Evolutionary conservation across 352 stramenopile genomes (phyloP).

Genomic region (Pythium plurisporium): DNA sequence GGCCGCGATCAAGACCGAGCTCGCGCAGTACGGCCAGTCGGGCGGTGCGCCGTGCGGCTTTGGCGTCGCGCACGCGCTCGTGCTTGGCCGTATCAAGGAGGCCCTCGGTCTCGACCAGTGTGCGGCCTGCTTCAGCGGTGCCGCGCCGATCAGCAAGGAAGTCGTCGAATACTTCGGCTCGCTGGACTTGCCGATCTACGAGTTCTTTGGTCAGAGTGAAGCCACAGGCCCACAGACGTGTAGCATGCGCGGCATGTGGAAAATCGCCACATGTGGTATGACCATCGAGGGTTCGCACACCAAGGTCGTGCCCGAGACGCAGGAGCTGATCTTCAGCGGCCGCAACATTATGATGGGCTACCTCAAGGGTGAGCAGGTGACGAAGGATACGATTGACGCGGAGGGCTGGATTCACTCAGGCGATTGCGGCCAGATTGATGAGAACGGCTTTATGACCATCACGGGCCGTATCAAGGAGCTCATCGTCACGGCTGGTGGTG

Average conservation of each 20-base stretch:
- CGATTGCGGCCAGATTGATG: slow-evolving; percentile 89
- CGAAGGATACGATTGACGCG: slow-evolving; percentile 87
- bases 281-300: slow-evolving; percentile 71
- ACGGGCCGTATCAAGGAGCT: slow-evolving; percentile 96
- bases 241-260: slow-evolving; percentile 81
- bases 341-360: slow-evolving; percentile 90
- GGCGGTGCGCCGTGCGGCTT: slow-evolving; percentile 87
- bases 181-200: slow-evolving; percentile 92
- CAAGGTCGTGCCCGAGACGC: slow-evolving; percentile 47
- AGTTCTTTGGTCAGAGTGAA: slow-evolving; percentile 94
- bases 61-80: slow-evolving; percentile 80
- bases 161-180: slow-evolving; percentile 94
- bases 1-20: slow-evolving; percentile 64
- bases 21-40: slow-evolving; percentile 83
- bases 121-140: slow-evolving; percentile 64
- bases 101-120: slow-evolving; percentile 90
- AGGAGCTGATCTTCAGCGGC: slow-evolving; percentile 77
- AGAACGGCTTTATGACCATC: slow-evolving; percentile 92
- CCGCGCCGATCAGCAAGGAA: slow-evolving; percentile 91
- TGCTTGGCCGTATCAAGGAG: slow-evolving; percentile 86
- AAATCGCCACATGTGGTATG: slow-evolving; percentile 79
- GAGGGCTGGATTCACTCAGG: slow-evolving; percentile 93
- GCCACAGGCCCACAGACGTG: slow-evolving; percentile 79
- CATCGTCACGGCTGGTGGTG: slow-evolving; percentile 93
- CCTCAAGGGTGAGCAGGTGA: slow-evolving; percentile 73